These are phyloP conservation scores for Ustulina deusta DNA, from an alignment of 2,329 filamentous ascomycete species.

Conservation along the genomic window DNA sequence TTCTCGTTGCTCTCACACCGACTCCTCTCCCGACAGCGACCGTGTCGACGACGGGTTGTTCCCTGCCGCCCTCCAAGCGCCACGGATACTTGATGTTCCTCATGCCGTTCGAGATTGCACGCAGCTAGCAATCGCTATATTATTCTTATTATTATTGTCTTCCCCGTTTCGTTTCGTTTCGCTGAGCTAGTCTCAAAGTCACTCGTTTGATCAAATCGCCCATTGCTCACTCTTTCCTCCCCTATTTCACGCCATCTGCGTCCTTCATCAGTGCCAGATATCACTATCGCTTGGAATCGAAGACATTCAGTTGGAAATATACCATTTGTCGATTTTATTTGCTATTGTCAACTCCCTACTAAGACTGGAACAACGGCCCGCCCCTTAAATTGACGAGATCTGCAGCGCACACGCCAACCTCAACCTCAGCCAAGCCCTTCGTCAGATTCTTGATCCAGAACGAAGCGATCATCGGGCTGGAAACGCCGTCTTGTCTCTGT, in stretches of 20 bases:
- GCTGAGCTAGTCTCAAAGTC: constrained; percentile 63
- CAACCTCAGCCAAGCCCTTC: constrained; percentile 37
- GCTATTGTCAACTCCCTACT: constrained; percentile 7
- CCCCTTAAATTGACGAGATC: constrained; percentile 40
- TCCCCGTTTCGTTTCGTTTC: constrained; percentile 43
- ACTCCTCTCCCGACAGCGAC: constrained; percentile 28
- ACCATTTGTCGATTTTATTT: constrained; percentile 31
- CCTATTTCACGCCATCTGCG: constrained; percentile 31
- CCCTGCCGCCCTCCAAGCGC: constrained; percentile 26
- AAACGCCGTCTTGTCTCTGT: constrained; percentile 3
- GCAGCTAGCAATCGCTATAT: constrained; percentile 45
- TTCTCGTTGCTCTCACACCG: constrained; percentile 17
- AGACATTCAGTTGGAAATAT: constrained; percentile 2
- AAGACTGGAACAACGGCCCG: constrained; percentile 15
- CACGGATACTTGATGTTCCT: constrained; percentile 43
- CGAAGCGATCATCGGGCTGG: constrained; percentile 17
- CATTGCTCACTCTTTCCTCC: constrained; percentile 9
- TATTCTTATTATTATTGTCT: constrained; percentile 35
- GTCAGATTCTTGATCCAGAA: constrained; percentile 39
- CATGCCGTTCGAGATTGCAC: constrained; percentile 47
- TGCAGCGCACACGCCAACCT: constrained; percentile 40
- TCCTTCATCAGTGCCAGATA: constrained; percentile 18
- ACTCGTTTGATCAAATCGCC: constrained; percentile 55
- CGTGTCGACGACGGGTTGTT: constrained; percentile 27
- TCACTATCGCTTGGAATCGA: constrained; percentile 13